These are phyloP conservation scores for Discostella stelligeroides DNA, from an alignment of 108 stramenopile genomes.

Conservation along the genomic window DNA sequence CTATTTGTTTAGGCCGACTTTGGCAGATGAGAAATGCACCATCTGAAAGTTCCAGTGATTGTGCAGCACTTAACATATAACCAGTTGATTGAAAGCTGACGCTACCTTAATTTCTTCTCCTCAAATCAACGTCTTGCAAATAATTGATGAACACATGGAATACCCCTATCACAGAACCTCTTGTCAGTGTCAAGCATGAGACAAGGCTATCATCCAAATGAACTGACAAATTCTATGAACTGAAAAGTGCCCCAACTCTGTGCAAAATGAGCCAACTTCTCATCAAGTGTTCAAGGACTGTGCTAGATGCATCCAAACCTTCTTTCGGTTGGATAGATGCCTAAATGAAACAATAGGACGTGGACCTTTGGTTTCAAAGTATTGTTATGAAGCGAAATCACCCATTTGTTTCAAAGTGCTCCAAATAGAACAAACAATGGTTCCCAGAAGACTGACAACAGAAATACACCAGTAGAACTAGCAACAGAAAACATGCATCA, in stretches of 20 bases:
- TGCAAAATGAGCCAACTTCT: conserved; percentile 47
- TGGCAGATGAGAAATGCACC: too few species aligned
- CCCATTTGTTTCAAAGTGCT: conserved; percentile 44
- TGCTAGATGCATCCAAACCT: conserved; percentile 43
- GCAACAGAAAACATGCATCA: too few species aligned
- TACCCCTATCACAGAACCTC: background rate
- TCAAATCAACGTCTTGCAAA: too few species aligned
- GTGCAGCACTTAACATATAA: too few species aligned
- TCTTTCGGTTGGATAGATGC: conserved; percentile 54
- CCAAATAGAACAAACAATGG: too few species aligned
- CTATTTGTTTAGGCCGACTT: too few species aligned
- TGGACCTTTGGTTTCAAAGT: conserved; percentile 38
- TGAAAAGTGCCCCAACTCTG: conserved; percentile 39
- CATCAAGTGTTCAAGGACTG: conserved; percentile 35
- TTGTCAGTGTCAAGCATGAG: conserved; percentile 48
- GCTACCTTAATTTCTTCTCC: too few species aligned
- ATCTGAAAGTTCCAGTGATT: too few species aligned
- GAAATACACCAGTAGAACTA: too few species aligned
- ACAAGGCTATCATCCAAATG: conserved; percentile 57
- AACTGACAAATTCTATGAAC: conserved; percentile 63
- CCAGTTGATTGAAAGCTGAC: too few species aligned
- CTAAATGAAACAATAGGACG: conserved; percentile 26
- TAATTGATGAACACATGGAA: background rate
- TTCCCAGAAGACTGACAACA: too few species aligned
- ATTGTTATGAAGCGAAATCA: conserved; percentile 70